Conservation (phyloP, 805 yeast species). For the Wickerhamomyces bovis region DNA sequence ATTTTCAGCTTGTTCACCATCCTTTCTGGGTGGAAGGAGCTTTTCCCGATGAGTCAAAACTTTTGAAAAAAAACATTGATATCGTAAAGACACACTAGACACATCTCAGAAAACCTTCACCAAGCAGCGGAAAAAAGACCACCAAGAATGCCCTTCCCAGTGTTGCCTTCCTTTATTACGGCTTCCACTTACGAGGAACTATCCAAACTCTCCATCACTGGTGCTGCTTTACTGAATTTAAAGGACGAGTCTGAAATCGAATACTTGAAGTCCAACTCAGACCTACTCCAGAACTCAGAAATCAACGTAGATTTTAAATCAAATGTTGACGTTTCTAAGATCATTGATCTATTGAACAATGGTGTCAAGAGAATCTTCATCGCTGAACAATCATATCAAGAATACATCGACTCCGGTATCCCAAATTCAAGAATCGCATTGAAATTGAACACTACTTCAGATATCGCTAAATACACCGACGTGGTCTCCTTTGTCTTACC, state of each 20-base stretch:
- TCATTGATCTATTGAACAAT: slow-evolving; percentile 49
- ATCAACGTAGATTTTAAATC: slow-evolving; percentile 24
- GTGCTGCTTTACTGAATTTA: slow-evolving; percentile 22
- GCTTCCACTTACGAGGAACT: slow-evolving; percentile 6
- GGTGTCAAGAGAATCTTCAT: slow-evolving; percentile 51
- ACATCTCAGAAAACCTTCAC: background rate
- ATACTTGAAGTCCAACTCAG: slow-evolving; percentile 13
- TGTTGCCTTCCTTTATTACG: slow-evolving; percentile 27
- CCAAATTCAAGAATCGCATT: slow-evolving; percentile 30
- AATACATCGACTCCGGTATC: slow-evolving; percentile 40
- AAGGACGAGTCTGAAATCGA: slow-evolving; percentile 18
- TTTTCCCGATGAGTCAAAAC: background rate
- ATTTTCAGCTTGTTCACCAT: background rate
- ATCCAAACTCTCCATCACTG: slow-evolving; percentile 20
- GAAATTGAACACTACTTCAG: slow-evolving; percentile 3
- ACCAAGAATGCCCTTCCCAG: slow-evolving; percentile 31
- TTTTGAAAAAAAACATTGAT: too few relatives aligned
- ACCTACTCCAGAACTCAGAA: slow-evolving; percentile 11
- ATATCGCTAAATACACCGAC: slow-evolving; percentile 7
- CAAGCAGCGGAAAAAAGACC: background rate
- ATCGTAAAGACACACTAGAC: background rate
- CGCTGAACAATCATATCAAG: slow-evolving; percentile 23
- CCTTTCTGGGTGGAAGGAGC: background rate
- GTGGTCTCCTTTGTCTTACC: slow-evolving; percentile 15
- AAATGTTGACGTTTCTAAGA: slow-evolving; percentile 33